A percentile compares a stretch with the other conserved stretches of the same genome.
Evolutionary conservation across 139 green algal genomes (phyloP).

Genomic region (Ulvella scutata): DNA sequence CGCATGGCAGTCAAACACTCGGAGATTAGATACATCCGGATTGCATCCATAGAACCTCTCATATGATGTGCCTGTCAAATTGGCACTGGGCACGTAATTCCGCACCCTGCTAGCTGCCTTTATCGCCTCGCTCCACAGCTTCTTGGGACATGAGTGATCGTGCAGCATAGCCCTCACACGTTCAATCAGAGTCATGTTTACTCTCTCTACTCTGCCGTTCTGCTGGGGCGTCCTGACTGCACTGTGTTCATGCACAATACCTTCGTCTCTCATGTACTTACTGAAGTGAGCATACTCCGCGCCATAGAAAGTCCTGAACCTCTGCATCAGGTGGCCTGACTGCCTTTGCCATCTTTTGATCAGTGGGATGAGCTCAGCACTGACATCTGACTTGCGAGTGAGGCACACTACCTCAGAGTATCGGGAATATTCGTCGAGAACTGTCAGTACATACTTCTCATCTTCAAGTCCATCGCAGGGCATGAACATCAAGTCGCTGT

Average conservation of each 20-base stretch:
- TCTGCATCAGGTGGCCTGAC: background rate
- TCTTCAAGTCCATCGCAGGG: background rate
- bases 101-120: background rate
- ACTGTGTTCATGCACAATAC: slow-evolving; percentile 8
- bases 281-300: background rate
- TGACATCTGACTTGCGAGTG: background rate
- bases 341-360: background rate
- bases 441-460: background rate
- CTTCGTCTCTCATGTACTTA: background rate
- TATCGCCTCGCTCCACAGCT: background rate
- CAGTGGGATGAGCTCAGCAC: background rate
- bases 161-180: slow-evolving; percentile 5
- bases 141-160: background rate
- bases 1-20: slow-evolving; percentile 5
- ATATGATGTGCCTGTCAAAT: background rate
- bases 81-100: background rate
- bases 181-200: slow-evolving; percentile 14
- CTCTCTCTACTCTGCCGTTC: slow-evolving; percentile 15
- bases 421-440: slow-evolving; percentile 10
- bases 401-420: background rate
- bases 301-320: background rate
- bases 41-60: background rate
- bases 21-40: background rate
- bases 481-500: slow-evolving; percentile 8
- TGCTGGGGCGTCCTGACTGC: slow-evolving; percentile 17